Conservation (phyloP, 2,329 filamentous ascomycete genomes). For the Pseudopyrenochaeta lycopersici region DNA sequence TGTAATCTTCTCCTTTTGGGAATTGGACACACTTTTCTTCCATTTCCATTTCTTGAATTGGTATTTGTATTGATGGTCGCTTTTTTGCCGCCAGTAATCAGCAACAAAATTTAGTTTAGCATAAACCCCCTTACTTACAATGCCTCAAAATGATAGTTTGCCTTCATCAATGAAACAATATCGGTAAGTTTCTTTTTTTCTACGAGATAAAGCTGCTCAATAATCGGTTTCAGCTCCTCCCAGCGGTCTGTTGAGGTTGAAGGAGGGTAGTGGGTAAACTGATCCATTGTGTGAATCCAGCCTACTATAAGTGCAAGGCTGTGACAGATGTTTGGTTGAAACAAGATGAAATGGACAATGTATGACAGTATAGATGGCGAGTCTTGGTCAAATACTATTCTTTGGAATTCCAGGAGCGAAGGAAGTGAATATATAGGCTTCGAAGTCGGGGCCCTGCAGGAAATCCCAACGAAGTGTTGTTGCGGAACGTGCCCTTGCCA, state of each 20-base stretch:
- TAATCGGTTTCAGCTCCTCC: conserved; percentile 18
- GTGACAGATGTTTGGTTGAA: no score
- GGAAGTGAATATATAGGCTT: no score
- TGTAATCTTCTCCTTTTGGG: conserved; percentile 29
- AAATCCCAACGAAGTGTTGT: background rate
- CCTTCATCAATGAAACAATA: conserved; percentile 17
- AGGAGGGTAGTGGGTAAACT: background rate
- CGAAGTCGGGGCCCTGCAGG: no score
- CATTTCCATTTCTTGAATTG: conserved; percentile 44
- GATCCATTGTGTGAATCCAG: background rate
- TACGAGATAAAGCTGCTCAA: conserved; percentile 20
- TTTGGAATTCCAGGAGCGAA: no score
- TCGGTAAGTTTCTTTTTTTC: conserved; percentile 17
- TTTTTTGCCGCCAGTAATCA: conserved; percentile 9
- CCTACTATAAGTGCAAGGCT: background rate
- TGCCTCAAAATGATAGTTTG: conserved; percentile 19
- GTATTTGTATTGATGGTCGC: conserved; percentile 45
- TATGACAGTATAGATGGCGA: background rate
- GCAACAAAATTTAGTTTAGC: background rate
- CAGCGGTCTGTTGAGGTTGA: conserved; percentile 11
- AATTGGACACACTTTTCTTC: conserved; percentile 32
- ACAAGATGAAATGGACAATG: no score
- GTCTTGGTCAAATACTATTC: no score
- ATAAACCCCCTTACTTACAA: conserved; percentile 18
- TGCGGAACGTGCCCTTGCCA: conserved; percentile 2